Evolutionary conservation across 805 yeast species (phyloP), one percentile per base, ranked within the genome.

Genomic region (Cyberlindnera suaveolens): DNA sequence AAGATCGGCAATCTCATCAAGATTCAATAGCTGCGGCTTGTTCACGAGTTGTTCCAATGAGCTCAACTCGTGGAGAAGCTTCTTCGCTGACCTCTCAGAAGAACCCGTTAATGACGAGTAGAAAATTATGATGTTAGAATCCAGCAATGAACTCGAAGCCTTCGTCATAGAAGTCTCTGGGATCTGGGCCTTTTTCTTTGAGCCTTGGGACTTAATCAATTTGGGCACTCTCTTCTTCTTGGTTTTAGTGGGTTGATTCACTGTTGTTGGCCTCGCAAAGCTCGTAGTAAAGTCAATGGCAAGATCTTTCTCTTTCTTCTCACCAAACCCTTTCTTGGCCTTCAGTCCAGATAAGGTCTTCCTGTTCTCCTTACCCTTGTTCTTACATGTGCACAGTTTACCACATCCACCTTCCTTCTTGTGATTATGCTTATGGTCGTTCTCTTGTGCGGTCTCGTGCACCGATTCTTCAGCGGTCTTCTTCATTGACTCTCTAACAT

Each of bases 71-170:
- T 69, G 68, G 29, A 62, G 54, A 15, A 88, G 64, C 14, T 62
- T 57, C 15, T 66, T 67, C 1, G 96, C 96, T 26, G 80, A 74
- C 50, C 85, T 69, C 53, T 81, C 80, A 0, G 95, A 76, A 1
- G 95, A 69, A 10, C 96, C 96, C 4, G 96, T 90, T 45, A 89
- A 66, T 0, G 96, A 83, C 8, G 96, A 82, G 63, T 85, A 89
- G 54, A 89, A 85, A 3, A 89, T 75, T 45, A 75, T 71, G 32
- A 83, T 67, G 42, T 80, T 80, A 1, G 88, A 74, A 26, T 74
- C 74, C 26, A 71, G 51, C 34, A 78, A 60, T 18, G 69, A 62
- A 5, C 69, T 58, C 4, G 62, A 57, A 0, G 80, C 69, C 23
- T 71, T 63, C 2, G 72, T 62, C 43, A 74, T 41, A 9, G 63